Evolutionary conservation across 208 protist species (phyloP).

Genomic region (Leishmania lainsoni): DNA sequence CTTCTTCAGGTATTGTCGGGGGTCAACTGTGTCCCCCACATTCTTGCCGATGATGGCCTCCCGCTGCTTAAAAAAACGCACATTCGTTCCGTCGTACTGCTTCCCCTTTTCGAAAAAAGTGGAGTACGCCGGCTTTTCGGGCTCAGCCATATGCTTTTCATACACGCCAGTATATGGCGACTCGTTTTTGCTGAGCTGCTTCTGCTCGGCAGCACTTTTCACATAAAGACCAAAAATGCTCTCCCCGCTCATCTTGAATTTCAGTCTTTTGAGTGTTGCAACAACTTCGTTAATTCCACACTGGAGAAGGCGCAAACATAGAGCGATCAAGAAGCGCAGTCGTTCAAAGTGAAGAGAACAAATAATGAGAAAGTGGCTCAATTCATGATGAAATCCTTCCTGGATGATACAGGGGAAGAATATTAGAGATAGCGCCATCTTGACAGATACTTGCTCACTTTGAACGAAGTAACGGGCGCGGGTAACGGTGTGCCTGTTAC

Average conservation of each 20-base stretch:
- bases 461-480: background rate
- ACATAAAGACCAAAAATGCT: conserved; percentile 61
- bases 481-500: background rate
- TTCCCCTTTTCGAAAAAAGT: conserved; percentile 86
- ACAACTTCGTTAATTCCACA: background rate
- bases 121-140: conserved; percentile 76
- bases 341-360: background rate
- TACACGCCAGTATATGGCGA: conserved; percentile 70
- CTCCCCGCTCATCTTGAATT: conserved; percentile 60
- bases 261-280: background rate
- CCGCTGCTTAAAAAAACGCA: conserved; percentile 80
- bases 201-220: conserved; percentile 20
- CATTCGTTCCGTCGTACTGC: conserved; percentile 82
- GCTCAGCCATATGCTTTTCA: conserved; percentile 64
- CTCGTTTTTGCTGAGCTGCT: conserved; percentile 18
- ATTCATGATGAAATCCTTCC: background rate
- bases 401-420: background rate
- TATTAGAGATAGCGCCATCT: conserved; percentile 1
- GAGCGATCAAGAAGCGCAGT: background rate
- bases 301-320: background rate
- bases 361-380: background rate
- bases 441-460: background rate
- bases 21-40: conserved; percentile 72
- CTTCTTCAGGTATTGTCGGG: conserved; percentile 71
- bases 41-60: conserved; percentile 80